phyloP scores from a whole-genome alignment of 306 rosid species.

The Vachellia pachyceras region DNA sequence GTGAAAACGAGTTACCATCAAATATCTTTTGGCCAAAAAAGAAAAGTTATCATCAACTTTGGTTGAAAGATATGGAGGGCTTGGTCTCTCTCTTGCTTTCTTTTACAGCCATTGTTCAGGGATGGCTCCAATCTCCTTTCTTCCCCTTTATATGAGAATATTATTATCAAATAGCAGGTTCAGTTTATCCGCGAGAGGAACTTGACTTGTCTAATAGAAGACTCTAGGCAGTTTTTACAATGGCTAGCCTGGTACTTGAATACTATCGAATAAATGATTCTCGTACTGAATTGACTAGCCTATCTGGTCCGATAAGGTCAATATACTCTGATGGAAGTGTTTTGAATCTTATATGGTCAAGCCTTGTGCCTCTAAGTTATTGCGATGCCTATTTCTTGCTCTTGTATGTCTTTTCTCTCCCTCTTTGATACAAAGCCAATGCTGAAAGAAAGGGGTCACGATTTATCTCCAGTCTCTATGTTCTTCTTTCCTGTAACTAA shows the following conservation, averaged over 20 bases:
- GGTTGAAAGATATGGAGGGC: neutral
- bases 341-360: constrained; percentile 9
- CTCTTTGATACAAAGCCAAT: neutral
- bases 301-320: neutral
- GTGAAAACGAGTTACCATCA: neutral
- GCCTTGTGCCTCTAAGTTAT: neutral
- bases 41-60: no score
- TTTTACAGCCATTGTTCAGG: neutral
- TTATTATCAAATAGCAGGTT: neutral
- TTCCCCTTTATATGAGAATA: neutral
- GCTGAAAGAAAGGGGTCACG: neutral
- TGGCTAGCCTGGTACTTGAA: neutral
- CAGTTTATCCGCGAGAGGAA: neutral
- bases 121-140: neutral
- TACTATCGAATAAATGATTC: neutral
- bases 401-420: no score
- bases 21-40: no score
- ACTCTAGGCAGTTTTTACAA: neutral
- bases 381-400: neutral
- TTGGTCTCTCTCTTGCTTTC: neutral
- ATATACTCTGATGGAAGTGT: constrained; percentile 13
- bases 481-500: constrained; percentile 17
- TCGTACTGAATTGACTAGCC: neutral
- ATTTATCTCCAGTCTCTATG: neutral
- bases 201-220: neutral